Base-by-base conservation (phyloP, 208 protist genomes). In the Vickermania ingenoplastis region DNA sequence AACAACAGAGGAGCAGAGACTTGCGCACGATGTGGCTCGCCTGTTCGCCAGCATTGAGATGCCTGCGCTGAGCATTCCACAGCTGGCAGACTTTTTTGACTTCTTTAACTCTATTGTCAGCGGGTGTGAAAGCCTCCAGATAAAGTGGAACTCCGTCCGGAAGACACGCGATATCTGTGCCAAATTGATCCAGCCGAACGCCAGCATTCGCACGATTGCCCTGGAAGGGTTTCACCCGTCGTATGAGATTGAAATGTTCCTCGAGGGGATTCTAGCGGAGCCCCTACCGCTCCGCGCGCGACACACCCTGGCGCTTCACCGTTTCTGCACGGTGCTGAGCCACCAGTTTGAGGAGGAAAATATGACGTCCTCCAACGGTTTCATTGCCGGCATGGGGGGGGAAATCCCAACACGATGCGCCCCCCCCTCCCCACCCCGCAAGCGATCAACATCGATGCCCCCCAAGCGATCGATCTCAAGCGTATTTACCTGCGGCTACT, bases 291-390 rank as follows among this genome's bases (percentile, higher is more conserved):
- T 88, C 30, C 86, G 86, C 5, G 74, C 74, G 17, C 77, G 86
- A 11, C 70, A 85, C 22, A 79, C 73, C 49, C 70, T 91, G 25
- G 86, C 86, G 4, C 65, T 93, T 29, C 77, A 85, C 53, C 77
- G 75, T 48, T 93, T 89, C 56, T 89, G 83, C 50, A 51, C 55
- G 1, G 81, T 76, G 29, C 29, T 85, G 26, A 64, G 78, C 24
- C 70, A 86, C 51, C 80, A 93, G 65, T 61, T 93, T 55, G 86
- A 93, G 63, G 83, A 87, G 21, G 81, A 91, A 59, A 55, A 77
- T 36, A 71, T 90, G 26, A 67, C 69, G 22, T 48, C 60, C 13
- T 68, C 63, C 14, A 79, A 72, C 0, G 83, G 83, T 26, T 58
- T 89, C 29, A 66, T 91, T 13, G 57, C 59, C 23, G 54, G 41